Conservation (phyloP, 306 rosid genomes). For the Inga laurina region DNA sequence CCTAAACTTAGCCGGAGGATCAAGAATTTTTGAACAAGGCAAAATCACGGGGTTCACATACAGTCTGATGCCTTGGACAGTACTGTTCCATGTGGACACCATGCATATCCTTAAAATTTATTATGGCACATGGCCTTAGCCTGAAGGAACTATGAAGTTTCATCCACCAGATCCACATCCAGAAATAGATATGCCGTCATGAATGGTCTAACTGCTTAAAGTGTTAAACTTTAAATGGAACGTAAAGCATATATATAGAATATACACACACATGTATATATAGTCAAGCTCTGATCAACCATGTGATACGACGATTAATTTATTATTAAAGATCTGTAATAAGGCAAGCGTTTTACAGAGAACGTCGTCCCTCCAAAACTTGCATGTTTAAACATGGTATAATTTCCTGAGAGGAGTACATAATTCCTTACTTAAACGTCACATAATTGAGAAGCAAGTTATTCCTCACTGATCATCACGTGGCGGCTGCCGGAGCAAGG, state of each 20-base stretch:
- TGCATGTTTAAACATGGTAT: neutral
- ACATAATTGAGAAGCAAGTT: conserved; percentile 40
- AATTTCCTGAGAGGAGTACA: neutral
- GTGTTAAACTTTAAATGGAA: neutral
- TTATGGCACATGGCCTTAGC: too few species aligned
- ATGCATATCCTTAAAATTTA: too few species aligned
- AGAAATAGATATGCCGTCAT: neutral
- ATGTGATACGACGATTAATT: neutral
- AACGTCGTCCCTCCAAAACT: neutral
- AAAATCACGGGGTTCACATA: too few species aligned
- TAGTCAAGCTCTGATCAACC: neutral
- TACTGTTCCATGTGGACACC: too few species aligned
- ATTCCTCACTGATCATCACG: conserved; percentile 38
- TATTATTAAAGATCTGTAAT: neutral
- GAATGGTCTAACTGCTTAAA: too few species aligned
- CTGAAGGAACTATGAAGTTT: neutral
- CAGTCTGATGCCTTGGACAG: too few species aligned
- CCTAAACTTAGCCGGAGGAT: too few species aligned
- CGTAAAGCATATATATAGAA: neutral
- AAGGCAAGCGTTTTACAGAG: neutral
- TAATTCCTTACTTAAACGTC: conserved; percentile 42
- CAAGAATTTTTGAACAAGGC: too few species aligned
- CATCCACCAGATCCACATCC: neutral
- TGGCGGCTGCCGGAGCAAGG: neutral
- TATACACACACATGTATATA: neutral